Base-by-base conservation (phyloP, 352 stramenopile genomes). In the Nothophytophthora sp. region DNA sequence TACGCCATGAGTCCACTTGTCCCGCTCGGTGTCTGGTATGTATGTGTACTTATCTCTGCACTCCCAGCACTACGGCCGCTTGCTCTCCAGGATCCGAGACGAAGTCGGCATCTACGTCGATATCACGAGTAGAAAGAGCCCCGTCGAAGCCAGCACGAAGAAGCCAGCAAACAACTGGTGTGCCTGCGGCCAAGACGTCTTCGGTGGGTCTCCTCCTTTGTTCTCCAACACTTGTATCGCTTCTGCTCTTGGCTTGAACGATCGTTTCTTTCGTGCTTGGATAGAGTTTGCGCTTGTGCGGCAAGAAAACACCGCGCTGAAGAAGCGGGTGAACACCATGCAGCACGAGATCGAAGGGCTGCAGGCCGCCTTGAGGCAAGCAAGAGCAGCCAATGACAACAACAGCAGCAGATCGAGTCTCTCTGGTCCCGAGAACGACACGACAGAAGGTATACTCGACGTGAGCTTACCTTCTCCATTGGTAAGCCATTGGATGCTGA, bases 71-170 rank as follows among this genome's bases (percentile, higher is more conserved):
- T 89, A 82, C 19, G 70, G 77, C 11, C 61, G 69, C 1, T 49
- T 89, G 25, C 47, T 91, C 18, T 53, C 62, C 4, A 73, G 58
- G 25, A 86, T 91, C 38, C 75, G 81, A 11, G 77, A 86, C 50
- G 76, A 89, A 49, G 78, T 87, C 52, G 70, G 63, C 42, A 65
- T 47, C 2, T 86, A 82, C 39, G 41, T 89, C n/a, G 49, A 77
- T 8, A 47, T 50, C 13, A 52, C 61, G 15, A 56, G 20, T 36
- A 60, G 33, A 48, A 67, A 53, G 40, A 72, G 38, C 33, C 60
- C 50, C 20, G 44, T 34, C 27, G 41, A 55, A 19, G 46, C 52
- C 19, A 45, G 25, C 24, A 55, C 40, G 5, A 44, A 16, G 10
- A 60, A 60, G 30, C 24, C 47, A 4, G 16, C 18, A 1, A 51